phyloP scores from a whole-genome alignment of 2,329 filamentous ascomycete species.

The Trichoderma semiorbis region DNA sequence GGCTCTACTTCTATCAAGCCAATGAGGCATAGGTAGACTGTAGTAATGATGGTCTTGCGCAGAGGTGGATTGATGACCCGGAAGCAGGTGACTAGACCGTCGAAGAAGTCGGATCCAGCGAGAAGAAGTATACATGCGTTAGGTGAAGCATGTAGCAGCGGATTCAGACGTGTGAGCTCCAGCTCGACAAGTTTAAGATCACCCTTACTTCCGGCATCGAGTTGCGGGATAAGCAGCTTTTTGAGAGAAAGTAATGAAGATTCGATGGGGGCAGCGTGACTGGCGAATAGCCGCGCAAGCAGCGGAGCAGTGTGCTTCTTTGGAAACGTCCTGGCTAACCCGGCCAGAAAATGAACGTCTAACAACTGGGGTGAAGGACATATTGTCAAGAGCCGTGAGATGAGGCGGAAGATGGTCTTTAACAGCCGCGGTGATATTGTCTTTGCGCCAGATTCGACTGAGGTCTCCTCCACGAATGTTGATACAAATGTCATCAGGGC shows the following conservation, averaged over 20 bases:
- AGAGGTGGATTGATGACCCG: constrained; percentile 60
- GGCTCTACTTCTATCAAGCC: constrained; percentile 64
- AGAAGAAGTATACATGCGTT: constrained; percentile 62
- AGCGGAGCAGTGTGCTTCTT: constrained; percentile 57
- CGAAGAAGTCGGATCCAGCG: constrained; percentile 82
- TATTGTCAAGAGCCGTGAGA: constrained; percentile 51
- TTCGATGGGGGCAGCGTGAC: constrained; percentile 49
- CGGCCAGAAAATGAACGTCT: constrained; percentile 65
- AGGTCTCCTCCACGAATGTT: constrained; percentile 61
- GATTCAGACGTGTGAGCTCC: constrained; percentile 56
- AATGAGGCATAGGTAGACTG: constrained; percentile 70
- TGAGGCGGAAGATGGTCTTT: constrained; percentile 62
- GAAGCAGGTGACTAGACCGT: constrained; percentile 67
- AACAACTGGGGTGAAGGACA: constrained; percentile 48
- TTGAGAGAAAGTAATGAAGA: constrained; percentile 58
- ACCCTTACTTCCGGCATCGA: constrained; percentile 59
- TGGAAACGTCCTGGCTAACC: constrained; percentile 64
- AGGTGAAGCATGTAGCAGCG: constrained; percentile 60
- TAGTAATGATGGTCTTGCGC: constrained; percentile 66
- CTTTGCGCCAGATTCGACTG: constrained; percentile 25
- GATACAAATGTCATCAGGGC: constrained; percentile 41
- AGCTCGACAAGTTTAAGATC: constrained; percentile 54
- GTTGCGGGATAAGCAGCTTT: constrained; percentile 55
- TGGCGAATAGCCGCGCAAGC: constrained; percentile 48
- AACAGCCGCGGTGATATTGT: constrained; percentile 46